phyloP scores from a whole-genome alignment of 306 rosid species.

The Hippophae rhamnoides region DNA sequence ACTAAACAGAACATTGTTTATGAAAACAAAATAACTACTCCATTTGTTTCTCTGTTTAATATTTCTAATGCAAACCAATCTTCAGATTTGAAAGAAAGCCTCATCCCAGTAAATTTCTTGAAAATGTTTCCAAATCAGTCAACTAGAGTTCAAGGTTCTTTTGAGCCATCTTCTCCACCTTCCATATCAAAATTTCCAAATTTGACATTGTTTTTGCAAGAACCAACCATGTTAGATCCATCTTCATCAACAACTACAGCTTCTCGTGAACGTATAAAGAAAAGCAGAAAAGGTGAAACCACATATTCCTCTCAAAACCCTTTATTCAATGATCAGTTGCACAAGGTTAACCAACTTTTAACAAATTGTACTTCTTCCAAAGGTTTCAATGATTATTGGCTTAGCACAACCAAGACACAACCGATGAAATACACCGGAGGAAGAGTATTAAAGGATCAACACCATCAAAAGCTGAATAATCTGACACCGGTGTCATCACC shows the following conservation, averaged over 20 bases:
- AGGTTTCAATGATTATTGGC: constrained; percentile 52
- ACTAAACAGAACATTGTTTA: too few relatives aligned
- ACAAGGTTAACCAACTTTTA: constrained; percentile 26
- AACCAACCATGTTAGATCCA: constrained; percentile 29
- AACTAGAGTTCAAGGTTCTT: constrained; percentile 20
- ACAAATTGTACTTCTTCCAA: constrained; percentile 16
- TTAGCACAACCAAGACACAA: constrained; percentile 53
- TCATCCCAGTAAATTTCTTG: constrained; percentile 53
- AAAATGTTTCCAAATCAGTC: constrained; percentile 48
- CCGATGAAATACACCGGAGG: constrained; percentile 49
- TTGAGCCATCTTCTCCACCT: constrained; percentile 23
- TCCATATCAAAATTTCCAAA: constrained; percentile 42
- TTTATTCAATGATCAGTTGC: constrained; percentile 23
- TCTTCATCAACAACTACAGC: constrained; percentile 8
- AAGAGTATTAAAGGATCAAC: constrained; percentile 11
- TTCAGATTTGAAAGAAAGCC: constrained; percentile 19
- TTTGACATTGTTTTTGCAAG: constrained; percentile 54
- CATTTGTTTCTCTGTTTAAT: neutral
- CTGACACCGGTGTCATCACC: constrained; percentile 14
- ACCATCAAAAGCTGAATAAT: neutral
- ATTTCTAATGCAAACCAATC: constrained; percentile 12
- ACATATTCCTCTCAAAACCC: constrained; percentile 12
- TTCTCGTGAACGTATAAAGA: neutral
- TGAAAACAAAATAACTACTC: neutral
- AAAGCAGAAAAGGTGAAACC: too few relatives aligned